phyloP scores from a whole-genome alignment of 2,329 filamentous ascomycete genomes.

The Blumeria graminis region DNA sequence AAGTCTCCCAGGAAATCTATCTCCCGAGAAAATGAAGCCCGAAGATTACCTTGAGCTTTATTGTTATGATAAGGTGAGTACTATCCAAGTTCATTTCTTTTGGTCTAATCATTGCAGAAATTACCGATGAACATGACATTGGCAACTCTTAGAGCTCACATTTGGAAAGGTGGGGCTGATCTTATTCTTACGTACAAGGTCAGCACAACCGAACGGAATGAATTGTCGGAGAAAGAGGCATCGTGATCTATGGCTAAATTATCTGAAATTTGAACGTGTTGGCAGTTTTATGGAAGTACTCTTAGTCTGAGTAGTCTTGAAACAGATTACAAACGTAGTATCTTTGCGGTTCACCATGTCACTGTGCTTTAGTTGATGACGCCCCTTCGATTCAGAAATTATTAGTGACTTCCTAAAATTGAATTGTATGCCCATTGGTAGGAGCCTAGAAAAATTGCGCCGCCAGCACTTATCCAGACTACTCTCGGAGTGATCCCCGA shows the following conservation, averaged over 20 bases:
- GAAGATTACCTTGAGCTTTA: conserved; percentile 91
- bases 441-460: conserved; percentile 80
- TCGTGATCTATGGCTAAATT: no score
- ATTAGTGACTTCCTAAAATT: conserved; percentile 17
- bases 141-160: conserved; percentile 71
- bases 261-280: no score
- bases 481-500: conserved; percentile 59
- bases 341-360: no score
- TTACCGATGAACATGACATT: conserved; percentile 70
- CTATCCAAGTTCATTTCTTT: background rate
- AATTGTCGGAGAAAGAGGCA: no score
- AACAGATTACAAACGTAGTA: no score
- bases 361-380: no score
- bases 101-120: conserved; percentile 11
- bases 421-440: conserved; percentile 76
- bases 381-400: background rate
- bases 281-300: no score
- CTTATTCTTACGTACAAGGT: conserved; percentile 76
- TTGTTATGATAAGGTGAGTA: conserved; percentile 70
- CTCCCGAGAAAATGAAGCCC: conserved; percentile 39
- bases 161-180: conserved; percentile 92
- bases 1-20: conserved; percentile 31
- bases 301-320: no score
- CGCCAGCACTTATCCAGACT: conserved; percentile 85
- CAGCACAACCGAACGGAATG: conserved; percentile 30